A percentile compares a stretch with the other conserved stretches of the same genome.
Evolutionary conservation across 2,329 filamentous ascomycete species (phyloP).

Genomic region (Verticillium klebahnii): DNA sequence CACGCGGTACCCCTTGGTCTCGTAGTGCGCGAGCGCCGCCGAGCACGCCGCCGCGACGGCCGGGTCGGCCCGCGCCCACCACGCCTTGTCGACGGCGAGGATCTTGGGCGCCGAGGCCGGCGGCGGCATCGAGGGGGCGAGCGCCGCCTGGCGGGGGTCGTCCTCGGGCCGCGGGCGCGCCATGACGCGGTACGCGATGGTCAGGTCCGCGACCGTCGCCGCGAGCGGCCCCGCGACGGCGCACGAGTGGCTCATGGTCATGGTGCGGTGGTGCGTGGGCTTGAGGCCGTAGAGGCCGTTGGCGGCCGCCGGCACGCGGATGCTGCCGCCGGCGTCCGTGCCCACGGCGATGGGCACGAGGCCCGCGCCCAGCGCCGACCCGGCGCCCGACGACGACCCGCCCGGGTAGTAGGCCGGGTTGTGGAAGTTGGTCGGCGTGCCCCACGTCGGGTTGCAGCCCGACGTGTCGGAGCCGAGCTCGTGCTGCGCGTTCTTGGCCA

Average conservation of each 20-base stretch:
- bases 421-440: slow-evolving; percentile 74
- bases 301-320: slow-evolving; percentile 69
- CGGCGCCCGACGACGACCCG: slow-evolving; percentile 74
- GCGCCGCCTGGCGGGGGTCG: slow-evolving; percentile 51
- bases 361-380: slow-evolving; percentile 64
- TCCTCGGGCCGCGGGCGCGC: slow-evolving; percentile 64
- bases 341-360: slow-evolving; percentile 72
- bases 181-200: slow-evolving; percentile 78
- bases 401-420: slow-evolving; percentile 75
- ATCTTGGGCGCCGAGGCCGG: slow-evolving; percentile 40
- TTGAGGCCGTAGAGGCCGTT: slow-evolving; percentile 83
- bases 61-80: slow-evolving; percentile 48
- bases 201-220: slow-evolving; percentile 70
- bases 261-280: slow-evolving; percentile 67
- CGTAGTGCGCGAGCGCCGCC: slow-evolving; percentile 54
- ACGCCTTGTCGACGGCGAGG: slow-evolving; percentile 65
- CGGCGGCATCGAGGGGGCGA: slow-evolving; percentile 52
- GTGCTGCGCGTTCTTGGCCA: slow-evolving; percentile 78
- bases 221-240: slow-evolving; percentile 72
- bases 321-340: slow-evolving; percentile 71
- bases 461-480: slow-evolving; percentile 76
- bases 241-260: slow-evolving; percentile 47
- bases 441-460: slow-evolving; percentile 75
- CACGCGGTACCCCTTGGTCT: slow-evolving; percentile 42
- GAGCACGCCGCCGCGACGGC: slow-evolving; percentile 59